Base-by-base conservation (phyloP, 2,329 filamentous ascomycete genomes). In the Calonectria fujianensis region DNA sequence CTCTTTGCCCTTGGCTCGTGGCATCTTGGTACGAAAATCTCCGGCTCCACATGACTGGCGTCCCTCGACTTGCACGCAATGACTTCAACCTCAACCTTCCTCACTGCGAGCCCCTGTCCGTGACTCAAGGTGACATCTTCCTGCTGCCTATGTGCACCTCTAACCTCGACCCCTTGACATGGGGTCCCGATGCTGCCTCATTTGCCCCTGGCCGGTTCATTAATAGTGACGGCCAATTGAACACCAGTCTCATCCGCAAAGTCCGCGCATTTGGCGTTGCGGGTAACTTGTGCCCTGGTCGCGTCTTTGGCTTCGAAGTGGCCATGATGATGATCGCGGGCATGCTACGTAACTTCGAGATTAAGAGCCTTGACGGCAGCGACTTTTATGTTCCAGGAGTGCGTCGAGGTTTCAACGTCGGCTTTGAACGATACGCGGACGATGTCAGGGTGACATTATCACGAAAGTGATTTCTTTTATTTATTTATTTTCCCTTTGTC, bases 111-210 rank as follows among this genome's bases (percentile, higher is more conserved):
- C 69, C 77, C 4, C 76, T 82, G 16, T 41, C 78, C 0, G 75
- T 83, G 4, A 75, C 77, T 1, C 78, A 82, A 20, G 78, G 80
- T 24, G 82, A 84, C 66, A 80, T 83, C 32, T 78, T 83, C 59
- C 76, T 83, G n/a, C 77, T 83, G 2, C 82, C 82, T 32, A 83
- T 83, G 82, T 81, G 80, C 37, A 78, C 82, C 0, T 82, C 81
- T 61, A 83, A 83, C 72, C 67, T 78, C n/a, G 78, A 83, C 70
- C 51, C 76, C 2, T 39, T 70, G 2, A 78, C 72, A 0, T 84
- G 83, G 83, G 82, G 82, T 1, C 39, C 79, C 0, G 80, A 84
- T 45, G 81, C 81, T 0, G 70, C 70, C 0, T 37, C 51, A 11
- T 84, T 84, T 48, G 72, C 76, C 2, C 79, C 83, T 1, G 73